Percentiles rank a stretch among this genome's conserved stretches.
These are phyloP conservation scores for Bertia moriformis DNA, from an alignment of 2,329 filamentous ascomycete species.

Conservation along the genomic window DNA sequence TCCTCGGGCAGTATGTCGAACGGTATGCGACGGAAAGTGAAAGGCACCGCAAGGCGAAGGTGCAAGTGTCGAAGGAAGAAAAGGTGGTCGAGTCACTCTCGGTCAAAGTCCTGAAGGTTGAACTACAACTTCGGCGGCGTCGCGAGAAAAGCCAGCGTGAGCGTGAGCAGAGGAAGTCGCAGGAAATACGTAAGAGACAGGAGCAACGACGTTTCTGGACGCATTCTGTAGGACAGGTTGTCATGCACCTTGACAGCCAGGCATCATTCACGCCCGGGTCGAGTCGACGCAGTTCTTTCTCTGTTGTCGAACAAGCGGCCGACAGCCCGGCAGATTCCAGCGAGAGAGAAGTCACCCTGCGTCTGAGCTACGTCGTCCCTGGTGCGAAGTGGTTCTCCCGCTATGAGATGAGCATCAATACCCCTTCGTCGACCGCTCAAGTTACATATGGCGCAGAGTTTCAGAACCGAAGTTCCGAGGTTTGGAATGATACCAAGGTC, in stretches of 20 bases:
- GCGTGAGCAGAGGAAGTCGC: constrained; percentile 9
- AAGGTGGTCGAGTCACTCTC: not conserved
- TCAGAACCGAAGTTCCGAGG: constrained; percentile 47
- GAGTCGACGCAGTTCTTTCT: constrained; percentile 10
- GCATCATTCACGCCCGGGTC: constrained; percentile 9
- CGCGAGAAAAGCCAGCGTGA: constrained; percentile 10
- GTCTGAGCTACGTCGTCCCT: not conserved
- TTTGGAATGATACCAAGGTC: constrained; percentile 44
- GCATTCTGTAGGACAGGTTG: constrained; percentile 13
- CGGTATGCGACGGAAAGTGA: not conserved
- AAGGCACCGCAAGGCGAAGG: constrained; percentile 7
- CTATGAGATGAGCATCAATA: constrained; percentile 48
- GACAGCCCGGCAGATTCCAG: constrained; percentile 8
- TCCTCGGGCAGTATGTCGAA: not conserved
- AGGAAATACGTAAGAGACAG: constrained; percentile 10
- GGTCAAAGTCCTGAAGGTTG: constrained; percentile 7
- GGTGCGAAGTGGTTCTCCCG: constrained; percentile 42
- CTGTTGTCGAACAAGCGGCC: constrained; percentile 7
- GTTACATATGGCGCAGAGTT: constrained; percentile 49
- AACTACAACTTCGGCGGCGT: constrained; percentile 10
- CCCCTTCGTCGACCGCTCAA: constrained; percentile 31
- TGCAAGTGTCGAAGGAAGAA: constrained; percentile 3
- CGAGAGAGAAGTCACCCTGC: constrained; percentile 1
- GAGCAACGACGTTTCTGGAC: constrained; percentile 14
- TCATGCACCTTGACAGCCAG: constrained; percentile 11